These are phyloP conservation scores for Ampelomyces quisqualis DNA, from an alignment of 2,329 filamentous ascomycete genomes.

Conservation along the genomic window DNA sequence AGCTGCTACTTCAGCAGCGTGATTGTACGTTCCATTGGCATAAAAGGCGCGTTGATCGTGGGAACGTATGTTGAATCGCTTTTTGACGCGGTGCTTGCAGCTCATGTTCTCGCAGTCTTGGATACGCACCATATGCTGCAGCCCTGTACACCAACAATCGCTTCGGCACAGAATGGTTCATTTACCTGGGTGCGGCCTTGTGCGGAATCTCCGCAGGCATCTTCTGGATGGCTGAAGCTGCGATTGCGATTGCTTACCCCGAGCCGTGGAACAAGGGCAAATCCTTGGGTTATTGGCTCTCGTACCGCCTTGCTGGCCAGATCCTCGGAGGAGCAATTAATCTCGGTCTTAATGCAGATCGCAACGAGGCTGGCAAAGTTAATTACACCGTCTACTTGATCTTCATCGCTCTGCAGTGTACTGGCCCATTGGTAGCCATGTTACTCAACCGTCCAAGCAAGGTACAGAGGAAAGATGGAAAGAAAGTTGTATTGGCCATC, in stretches of 20 bases:
- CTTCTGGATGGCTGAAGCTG: constrained; percentile 75
- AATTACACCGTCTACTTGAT: constrained; percentile 68
- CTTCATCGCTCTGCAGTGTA: constrained; percentile 69
- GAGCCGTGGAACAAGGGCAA: constrained; percentile 57
- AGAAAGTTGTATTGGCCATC: constrained; percentile 61
- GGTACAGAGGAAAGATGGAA: constrained; percentile 66
- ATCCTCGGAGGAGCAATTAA: constrained; percentile 73
- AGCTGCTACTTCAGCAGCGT: constrained; percentile 67
- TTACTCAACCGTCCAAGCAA: constrained; percentile 61
- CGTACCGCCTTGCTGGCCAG: constrained; percentile 62
- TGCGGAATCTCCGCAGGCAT: constrained; percentile 71
- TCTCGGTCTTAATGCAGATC: constrained; percentile 62
- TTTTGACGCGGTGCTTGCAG: neutral
- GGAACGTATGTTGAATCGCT: constrained; percentile 55
- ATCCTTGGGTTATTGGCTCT: constrained; percentile 66
- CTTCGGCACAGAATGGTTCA: constrained; percentile 68
- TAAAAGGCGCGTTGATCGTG: constrained; percentile 69
- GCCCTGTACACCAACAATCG: constrained; percentile 67
- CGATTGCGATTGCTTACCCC: constrained; percentile 70
- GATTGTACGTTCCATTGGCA: constrained; percentile 66
- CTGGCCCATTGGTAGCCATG: constrained; percentile 64
- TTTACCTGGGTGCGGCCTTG: constrained; percentile 65
- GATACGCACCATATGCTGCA: constrained; percentile 70
- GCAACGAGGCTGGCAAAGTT: constrained; percentile 62
- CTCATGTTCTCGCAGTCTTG: constrained; percentile 47